Percentiles rank a stretch among this genome's conserved stretches.
phyloP scores from a whole-genome alignment of 2,329 filamentous ascomycete genomes.

The Cladosporium colombiae region DNA sequence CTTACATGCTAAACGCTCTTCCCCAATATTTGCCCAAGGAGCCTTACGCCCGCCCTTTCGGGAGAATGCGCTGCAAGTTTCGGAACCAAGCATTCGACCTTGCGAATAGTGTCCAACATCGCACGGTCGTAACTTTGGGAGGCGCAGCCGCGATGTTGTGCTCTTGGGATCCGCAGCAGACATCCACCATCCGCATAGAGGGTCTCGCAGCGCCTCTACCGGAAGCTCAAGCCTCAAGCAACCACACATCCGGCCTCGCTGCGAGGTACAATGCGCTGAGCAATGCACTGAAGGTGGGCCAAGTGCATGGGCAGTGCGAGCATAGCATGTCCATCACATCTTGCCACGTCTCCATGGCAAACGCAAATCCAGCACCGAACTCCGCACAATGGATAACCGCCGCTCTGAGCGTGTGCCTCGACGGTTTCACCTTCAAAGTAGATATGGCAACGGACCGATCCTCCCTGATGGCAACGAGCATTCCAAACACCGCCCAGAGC shows the following conservation, averaged over 20 bases:
- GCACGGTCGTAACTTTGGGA: background rate
- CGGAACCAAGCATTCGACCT: background rate
- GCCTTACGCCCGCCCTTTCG: background rate
- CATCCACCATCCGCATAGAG: background rate
- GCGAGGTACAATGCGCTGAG: background rate
- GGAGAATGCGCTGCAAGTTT: background rate
- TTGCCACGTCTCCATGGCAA: background rate
- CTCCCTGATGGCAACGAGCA: constrained; percentile 25
- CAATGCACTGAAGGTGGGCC: background rate
- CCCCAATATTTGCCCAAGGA: background rate
- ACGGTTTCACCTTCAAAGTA: background rate
- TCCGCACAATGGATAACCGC: background rate
- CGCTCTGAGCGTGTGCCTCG: background rate
- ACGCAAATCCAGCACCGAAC: background rate
- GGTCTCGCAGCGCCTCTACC: background rate
- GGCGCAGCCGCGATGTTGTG: background rate
- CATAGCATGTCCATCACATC: background rate
- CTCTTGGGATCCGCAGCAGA: background rate
- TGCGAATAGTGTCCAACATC: background rate
- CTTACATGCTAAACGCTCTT: background rate
- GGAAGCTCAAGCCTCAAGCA: background rate
- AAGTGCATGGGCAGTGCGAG: background rate
- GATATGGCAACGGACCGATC: background rate
- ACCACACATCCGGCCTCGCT: background rate
- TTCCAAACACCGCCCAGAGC: constrained; percentile 45